These are phyloP conservation scores for Prunus persica DNA, from an alignment of 306 rosid species.

Conservation along the genomic window DNA sequence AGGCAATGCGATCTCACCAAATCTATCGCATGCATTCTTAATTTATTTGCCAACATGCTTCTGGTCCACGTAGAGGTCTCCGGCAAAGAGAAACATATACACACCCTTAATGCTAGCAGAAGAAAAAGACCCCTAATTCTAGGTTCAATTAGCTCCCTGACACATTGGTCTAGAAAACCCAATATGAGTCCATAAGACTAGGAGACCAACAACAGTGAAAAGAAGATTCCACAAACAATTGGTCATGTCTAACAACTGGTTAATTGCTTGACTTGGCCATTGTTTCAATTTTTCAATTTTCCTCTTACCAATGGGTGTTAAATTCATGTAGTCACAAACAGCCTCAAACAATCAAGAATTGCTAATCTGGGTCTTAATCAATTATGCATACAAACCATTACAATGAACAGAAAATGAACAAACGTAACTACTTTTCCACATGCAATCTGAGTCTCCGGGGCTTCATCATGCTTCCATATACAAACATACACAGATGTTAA, in stretches of 20 bases:
- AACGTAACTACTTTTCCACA: not conserved
- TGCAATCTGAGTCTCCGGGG: slow-evolving; percentile 2
- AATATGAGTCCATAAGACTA: not conserved
- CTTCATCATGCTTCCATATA: not conserved
- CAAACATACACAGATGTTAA: not conserved
- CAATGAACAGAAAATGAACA: not conserved
- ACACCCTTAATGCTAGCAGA: not conserved
- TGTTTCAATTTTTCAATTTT: not conserved
- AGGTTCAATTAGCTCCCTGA: not conserved
- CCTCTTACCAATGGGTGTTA: not conserved
- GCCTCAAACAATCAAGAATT: not conserved
- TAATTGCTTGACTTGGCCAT: not conserved
- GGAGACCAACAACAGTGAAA: not conserved
- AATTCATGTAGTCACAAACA: not conserved
- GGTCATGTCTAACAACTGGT: not conserved
- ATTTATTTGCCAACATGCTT: not conserved
- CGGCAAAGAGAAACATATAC: not conserved
- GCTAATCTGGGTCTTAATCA: not conserved
- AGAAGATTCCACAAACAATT: not conserved
- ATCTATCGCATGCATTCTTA: not conserved
- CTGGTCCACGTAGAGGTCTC: not conserved
- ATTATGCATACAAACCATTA: not conserved
- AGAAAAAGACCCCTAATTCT: not conserved
- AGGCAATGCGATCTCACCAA: not conserved
- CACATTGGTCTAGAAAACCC: not conserved